Conservation (phyloP, 768 basidiomycete genomes). For the Suillus fuscotomentosus region DNA sequence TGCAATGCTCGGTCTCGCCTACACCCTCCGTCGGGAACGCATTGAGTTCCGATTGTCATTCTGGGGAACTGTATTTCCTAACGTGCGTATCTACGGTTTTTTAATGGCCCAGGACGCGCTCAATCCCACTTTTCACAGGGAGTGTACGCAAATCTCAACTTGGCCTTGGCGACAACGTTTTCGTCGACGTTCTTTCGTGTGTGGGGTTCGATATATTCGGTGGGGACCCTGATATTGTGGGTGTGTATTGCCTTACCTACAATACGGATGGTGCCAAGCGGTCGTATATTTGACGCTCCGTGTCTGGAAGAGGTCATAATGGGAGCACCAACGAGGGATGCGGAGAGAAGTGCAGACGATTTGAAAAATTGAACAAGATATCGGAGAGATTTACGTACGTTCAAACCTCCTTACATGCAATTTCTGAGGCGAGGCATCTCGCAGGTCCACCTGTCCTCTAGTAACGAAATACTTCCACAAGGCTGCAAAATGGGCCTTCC, state of each 20-base stretch:
- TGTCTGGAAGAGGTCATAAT: constrained; percentile 32
- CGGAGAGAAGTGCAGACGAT: background rate
- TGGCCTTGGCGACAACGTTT: constrained; percentile 47
- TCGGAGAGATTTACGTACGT: background rate
- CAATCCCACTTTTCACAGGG: constrained; percentile 33
- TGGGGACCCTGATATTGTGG: constrained; percentile 53
- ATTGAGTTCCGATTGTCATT: constrained; percentile 56
- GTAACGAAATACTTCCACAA: background rate
- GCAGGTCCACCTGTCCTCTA: background rate
- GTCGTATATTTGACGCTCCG: constrained; percentile 43
- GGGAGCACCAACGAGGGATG: constrained; percentile 10
- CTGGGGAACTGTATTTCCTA: constrained; percentile 75
- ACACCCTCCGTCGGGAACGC: constrained; percentile 37
- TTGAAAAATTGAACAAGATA: background rate
- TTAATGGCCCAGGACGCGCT: background rate
- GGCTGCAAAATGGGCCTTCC: background rate
- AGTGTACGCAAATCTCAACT: constrained; percentile 67
- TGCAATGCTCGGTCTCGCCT: constrained; percentile 48
- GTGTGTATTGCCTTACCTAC: constrained; percentile 45
- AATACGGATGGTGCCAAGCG: constrained; percentile 28
- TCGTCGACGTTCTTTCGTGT: constrained; percentile 56
- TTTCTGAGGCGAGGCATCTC: background rate
- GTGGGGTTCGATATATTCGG: constrained; percentile 55
- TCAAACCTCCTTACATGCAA: no score
- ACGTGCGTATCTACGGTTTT: constrained; percentile 38